Conservation (phyloP, 306 rosid genomes). For the Hippophae tibetana region DNA sequence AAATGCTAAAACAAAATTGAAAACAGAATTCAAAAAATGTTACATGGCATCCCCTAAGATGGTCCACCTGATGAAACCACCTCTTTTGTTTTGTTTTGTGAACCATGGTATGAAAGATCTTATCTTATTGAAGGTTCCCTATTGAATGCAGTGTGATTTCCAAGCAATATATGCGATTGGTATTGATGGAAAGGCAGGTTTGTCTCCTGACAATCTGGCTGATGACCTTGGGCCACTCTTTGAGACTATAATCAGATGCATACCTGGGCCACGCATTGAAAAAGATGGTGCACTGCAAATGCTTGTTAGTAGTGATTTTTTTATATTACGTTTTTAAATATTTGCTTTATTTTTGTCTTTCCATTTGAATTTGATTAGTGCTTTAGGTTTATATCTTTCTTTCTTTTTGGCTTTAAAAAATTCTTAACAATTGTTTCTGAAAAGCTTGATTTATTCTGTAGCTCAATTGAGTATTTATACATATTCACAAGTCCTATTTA, state of each 20-base stretch:
- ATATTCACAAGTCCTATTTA: too few species aligned
- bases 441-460: too few species aligned
- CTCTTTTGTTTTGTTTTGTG: conserved; percentile 8
- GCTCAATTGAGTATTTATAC: too few species aligned
- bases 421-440: too few species aligned
- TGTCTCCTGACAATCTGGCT: conserved; percentile 75
- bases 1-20: too few species aligned
- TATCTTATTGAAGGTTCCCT: conserved; percentile 11
- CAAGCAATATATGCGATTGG: conserved; percentile 98
- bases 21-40: too few species aligned
- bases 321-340: conserved; percentile 5
- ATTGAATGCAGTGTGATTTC: conserved; percentile 68
- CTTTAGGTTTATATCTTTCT: neutral
- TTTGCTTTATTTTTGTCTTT: neutral
- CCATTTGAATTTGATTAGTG: conserved; percentile 1
- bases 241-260: conserved; percentile 90
- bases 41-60: neutral
- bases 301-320: conserved; percentile 63
- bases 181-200: conserved; percentile 87
- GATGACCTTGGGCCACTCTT: conserved; percentile 98
- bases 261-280: conserved; percentile 91
- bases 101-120: neutral
- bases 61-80: neutral
- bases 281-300: conserved; percentile 92
- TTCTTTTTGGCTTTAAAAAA: neutral